phyloP scores from a whole-genome alignment of 495 filamentous ascomycete genomes.

The Aspergillus mulundensis region DNA sequence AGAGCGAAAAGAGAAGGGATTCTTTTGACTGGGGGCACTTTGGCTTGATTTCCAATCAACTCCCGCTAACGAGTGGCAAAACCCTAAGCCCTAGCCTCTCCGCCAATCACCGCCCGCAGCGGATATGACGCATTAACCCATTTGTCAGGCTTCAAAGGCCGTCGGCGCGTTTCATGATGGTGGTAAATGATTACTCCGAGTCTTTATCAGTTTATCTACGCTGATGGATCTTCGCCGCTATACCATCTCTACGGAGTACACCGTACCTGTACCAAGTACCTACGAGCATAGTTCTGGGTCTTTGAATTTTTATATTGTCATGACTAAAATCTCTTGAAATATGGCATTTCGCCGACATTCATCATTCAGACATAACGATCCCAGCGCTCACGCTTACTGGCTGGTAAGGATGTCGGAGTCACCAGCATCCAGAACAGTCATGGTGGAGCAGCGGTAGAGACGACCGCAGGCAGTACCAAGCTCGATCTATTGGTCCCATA shows the following conservation, averaged over 20 bases:
- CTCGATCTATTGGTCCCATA: conserved; percentile 66
- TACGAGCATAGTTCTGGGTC: not conserved
- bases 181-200: not conserved
- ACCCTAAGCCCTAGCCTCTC: conserved; percentile 44
- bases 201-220: not conserved
- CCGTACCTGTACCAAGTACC: not conserved
- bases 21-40: conserved; percentile 33
- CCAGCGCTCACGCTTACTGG: conserved; percentile 21
- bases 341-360: conserved; percentile 9
- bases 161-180: not conserved
- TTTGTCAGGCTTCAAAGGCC: conserved; percentile 17
- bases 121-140: conserved; percentile 10
- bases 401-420: conserved; percentile 93
- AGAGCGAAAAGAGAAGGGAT: conserved; percentile 33
- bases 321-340: conserved; percentile 21
- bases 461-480: conserved; percentile 92
- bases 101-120: conserved; percentile 25
- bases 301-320: conserved; percentile 17
- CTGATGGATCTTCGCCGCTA: too few relatives aligned
- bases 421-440: conserved; percentile 94
- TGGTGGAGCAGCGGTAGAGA: conserved; percentile 77
- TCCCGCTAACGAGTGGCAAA: conserved; percentile 42
- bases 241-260: too few relatives aligned
- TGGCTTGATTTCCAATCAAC: conserved; percentile 49
- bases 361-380: conserved; percentile 22